These are phyloP conservation scores for Caloboletus firmus DNA, from an alignment of 1,284 basidiomycete genomes.

Conservation along the genomic window DNA sequence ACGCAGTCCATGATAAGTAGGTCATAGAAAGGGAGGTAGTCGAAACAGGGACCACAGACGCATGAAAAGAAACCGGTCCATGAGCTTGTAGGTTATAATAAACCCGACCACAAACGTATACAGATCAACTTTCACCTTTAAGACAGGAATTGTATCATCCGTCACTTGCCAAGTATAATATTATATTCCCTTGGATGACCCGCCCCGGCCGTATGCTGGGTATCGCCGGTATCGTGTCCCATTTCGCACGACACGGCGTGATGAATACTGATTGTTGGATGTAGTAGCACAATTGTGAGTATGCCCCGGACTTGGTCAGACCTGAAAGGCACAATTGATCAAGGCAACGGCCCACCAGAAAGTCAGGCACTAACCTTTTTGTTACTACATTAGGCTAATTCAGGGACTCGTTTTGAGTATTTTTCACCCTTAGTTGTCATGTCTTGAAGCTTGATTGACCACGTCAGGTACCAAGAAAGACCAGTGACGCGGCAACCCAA, in stretches of 20 bases:
- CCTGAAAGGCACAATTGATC: not conserved
- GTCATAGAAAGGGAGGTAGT: slow-evolving; percentile 23
- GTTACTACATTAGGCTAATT: not conserved
- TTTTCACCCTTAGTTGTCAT: too few relatives aligned
- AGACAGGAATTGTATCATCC: slow-evolving; percentile 19
- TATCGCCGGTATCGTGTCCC: slow-evolving; percentile 11
- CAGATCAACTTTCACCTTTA: slow-evolving; percentile 24
- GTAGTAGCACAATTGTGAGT: not conserved
- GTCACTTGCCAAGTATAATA: slow-evolving; percentile 12
- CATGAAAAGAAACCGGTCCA: slow-evolving; percentile 25
- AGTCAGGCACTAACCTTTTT: too few relatives aligned
- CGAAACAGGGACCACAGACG: slow-evolving; percentile 13
- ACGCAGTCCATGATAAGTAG: slow-evolving; percentile 21
- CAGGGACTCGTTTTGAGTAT: too few relatives aligned
- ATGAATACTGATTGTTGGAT: not conserved
- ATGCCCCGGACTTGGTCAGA: not conserved
- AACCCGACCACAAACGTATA: not conserved
- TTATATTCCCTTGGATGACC: slow-evolving; percentile 28
- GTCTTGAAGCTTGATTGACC: too few relatives aligned
- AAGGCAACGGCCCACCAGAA: too few relatives aligned
- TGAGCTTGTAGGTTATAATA: slow-evolving; percentile 24
- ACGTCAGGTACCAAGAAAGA: too few relatives aligned
- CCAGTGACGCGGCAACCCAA: too few relatives aligned
- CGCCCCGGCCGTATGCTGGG: slow-evolving; percentile 26
- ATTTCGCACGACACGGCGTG: slow-evolving; percentile 7